These are phyloP conservation scores for Irpex rosettiformis DNA, from an alignment of 1,284 basidiomycete genomes.

Conservation along the genomic window DNA sequence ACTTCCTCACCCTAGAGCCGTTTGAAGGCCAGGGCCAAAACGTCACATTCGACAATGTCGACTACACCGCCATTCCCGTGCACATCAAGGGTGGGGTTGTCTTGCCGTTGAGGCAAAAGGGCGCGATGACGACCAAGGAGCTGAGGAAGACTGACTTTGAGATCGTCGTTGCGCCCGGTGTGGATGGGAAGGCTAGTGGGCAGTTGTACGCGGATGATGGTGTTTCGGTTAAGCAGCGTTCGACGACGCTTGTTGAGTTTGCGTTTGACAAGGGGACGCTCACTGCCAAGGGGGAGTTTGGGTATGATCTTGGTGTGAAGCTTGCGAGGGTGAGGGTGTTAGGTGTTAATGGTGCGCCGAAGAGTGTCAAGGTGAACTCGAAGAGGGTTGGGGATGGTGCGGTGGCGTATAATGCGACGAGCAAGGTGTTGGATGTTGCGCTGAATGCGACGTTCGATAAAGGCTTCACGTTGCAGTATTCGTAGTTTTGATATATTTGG, in stretches of 20 bases:
- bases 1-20: constrained; percentile 50
- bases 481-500: constrained; percentile 18
- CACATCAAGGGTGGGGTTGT: constrained; percentile 59
- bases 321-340: constrained; percentile 44
- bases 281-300: constrained; percentile 47
- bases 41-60: constrained; percentile 46
- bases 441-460: constrained; percentile 34
- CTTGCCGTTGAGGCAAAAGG: constrained; percentile 49
- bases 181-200: constrained; percentile 46
- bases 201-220: constrained; percentile 63
- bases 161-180: constrained; percentile 54
- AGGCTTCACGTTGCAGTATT: constrained; percentile 32
- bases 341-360: constrained; percentile 34
- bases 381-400: constrained; percentile 13
- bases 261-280: constrained; percentile 40
- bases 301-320: constrained; percentile 41
- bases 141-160: constrained; percentile 58
- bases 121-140: constrained; percentile 57
- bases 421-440: constrained; percentile 39
- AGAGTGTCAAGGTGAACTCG: constrained; percentile 34
- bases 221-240: constrained; percentile 43
- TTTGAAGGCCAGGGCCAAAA: constrained; percentile 43
- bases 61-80: constrained; percentile 56
- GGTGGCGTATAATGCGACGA: constrained; percentile 31
- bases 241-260: constrained; percentile 44